These are phyloP conservation scores for Collybia mongolica DNA, from an alignment of 768 basidiomycete species.

Conservation along the genomic window DNA sequence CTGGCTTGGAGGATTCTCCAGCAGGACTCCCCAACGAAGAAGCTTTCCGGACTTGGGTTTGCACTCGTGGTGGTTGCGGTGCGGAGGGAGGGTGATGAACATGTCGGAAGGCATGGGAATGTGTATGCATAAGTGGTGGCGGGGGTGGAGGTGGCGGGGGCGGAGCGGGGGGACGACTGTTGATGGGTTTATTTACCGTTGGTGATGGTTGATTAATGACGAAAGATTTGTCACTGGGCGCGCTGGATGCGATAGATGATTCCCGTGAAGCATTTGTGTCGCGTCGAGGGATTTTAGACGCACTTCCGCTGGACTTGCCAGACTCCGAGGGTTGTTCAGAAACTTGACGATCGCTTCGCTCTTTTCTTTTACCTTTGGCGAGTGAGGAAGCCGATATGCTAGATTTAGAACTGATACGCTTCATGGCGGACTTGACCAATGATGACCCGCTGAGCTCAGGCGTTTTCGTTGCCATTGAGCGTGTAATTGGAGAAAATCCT, in stretches of 20 bases:
- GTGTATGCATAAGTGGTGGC: constrained; percentile 19
- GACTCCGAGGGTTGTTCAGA: background rate
- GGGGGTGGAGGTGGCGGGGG: constrained; percentile 11
- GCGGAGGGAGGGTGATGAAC: constrained; percentile 37
- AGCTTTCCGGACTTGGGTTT: constrained; percentile 15
- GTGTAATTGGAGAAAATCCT: too few species aligned
- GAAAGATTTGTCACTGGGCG: constrained; percentile 25
- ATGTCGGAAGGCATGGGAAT: constrained; percentile 19
- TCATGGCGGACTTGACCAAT: too few species aligned
- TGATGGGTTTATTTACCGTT: constrained; percentile 24
- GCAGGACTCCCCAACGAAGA: background rate
- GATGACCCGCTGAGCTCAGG: background rate
- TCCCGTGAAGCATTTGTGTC: constrained; percentile 35
- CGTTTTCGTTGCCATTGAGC: background rate
- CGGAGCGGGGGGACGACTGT: constrained; percentile 11
- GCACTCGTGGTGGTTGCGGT: constrained; percentile 20
- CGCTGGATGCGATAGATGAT: constrained; percentile 48
- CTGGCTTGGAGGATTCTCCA: constrained; percentile 7
- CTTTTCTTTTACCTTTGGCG: background rate
- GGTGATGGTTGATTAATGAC: constrained; percentile 25
- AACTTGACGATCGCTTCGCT: background rate
- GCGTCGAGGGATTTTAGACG: background rate
- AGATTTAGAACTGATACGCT: too few species aligned
- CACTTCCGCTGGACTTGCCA: constrained; percentile 13
- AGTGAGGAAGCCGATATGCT: constrained; percentile 1